Percentiles rank a stretch among this genome's conserved stretches.
Evolutionary conservation across 2,329 filamentous ascomycete genomes (phyloP).

Genomic region (Aspergillus tubingensis): DNA sequence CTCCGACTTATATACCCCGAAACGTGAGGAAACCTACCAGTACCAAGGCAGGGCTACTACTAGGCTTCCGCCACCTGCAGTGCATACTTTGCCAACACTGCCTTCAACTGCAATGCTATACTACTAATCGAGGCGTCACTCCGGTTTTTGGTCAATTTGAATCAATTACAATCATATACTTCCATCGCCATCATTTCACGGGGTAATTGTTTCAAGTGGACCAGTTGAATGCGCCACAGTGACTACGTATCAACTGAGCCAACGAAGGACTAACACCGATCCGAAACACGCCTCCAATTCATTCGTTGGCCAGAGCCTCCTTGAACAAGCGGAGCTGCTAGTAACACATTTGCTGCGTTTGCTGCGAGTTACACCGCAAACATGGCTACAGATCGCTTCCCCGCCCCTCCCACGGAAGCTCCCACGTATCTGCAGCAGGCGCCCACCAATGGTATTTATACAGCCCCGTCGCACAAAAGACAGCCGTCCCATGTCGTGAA

Average conservation of each 20-base stretch:
- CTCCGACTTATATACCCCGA: constrained; percentile 1
- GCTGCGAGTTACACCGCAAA: background rate
- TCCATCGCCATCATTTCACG: background rate
- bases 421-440: constrained; percentile 14
- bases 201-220: background rate
- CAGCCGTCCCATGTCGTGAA: constrained; percentile 12
- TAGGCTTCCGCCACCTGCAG: background rate
- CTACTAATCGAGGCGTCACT: background rate
- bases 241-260: background rate
- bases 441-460: constrained; percentile 21
- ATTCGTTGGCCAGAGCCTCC: background rate
- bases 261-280: background rate
- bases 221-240: background rate
- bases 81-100: background rate
- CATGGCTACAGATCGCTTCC: constrained; percentile 23
- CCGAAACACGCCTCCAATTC: background rate
- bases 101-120: background rate
- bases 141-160: background rate
- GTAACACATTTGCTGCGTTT: background rate
- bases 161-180: background rate
- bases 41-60: background rate
- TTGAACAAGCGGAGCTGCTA: background rate
- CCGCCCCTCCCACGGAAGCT: constrained; percentile 11
- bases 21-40: background rate
- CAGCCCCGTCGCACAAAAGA: constrained; percentile 24